Conservation (phyloP, 352 stramenopile genomes). For the Globisporangium spiculum region DNA sequence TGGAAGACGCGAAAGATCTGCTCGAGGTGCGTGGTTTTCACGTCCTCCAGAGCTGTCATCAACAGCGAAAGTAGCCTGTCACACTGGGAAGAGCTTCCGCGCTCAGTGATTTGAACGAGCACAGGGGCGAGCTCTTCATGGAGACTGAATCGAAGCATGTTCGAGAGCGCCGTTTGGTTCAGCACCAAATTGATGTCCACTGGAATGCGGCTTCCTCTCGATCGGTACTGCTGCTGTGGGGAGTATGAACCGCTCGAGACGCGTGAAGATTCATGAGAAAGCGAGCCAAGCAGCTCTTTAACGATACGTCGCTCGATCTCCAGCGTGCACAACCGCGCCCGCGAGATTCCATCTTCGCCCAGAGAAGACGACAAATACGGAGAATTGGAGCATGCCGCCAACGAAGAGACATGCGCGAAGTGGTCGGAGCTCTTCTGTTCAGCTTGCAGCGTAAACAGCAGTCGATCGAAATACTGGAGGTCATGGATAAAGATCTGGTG, state of each 20-base stretch:
- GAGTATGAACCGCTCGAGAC: background rate
- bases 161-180: constrained; percentile 44
- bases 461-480: constrained; percentile 48
- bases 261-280: background rate
- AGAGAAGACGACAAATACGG: background rate
- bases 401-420: background rate
- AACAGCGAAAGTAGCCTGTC: constrained; percentile 54
- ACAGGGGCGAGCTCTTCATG: constrained; percentile 28
- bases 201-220: constrained; percentile 4
- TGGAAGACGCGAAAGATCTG: constrained; percentile 43
- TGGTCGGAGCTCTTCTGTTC: constrained; percentile 9
- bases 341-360: background rate
- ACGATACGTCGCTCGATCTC: constrained; percentile 22
- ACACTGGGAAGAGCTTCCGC: constrained; percentile 19
- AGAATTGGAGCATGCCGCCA: background rate
- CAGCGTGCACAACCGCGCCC: constrained; percentile 26
- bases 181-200: constrained; percentile 42
- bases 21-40: constrained; percentile 47
- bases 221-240: background rate
- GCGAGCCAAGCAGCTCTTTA: constrained; percentile 1
- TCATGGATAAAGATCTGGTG: constrained; percentile 24
- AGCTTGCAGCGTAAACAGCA: constrained; percentile 41
- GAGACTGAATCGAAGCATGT: constrained; percentile 37
- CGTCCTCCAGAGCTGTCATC: constrained; percentile 59
- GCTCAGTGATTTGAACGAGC: constrained; percentile 16